Evolutionary conservation across 495 filamentous ascomycete genomes (phyloP).

Genomic region (Stereocaulon alpinum): DNA sequence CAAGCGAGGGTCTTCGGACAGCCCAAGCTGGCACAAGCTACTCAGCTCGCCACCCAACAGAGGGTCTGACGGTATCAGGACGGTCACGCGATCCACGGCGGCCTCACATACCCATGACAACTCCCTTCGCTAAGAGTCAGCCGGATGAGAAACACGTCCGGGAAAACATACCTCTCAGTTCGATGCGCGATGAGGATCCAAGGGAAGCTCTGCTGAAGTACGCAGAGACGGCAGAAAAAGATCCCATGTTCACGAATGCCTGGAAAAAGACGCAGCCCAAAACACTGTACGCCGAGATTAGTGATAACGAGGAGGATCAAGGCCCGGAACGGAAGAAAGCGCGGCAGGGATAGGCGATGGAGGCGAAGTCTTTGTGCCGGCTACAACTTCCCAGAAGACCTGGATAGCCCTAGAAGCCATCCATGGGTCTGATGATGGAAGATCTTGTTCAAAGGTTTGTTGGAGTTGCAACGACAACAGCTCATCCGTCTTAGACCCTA

Average conservation of each 20-base stretch:
- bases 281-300: conserved; percentile 84
- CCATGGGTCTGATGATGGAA: no score
- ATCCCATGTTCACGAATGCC: conserved; percentile 86
- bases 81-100: conserved; percentile 66
- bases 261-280: conserved; percentile 90
- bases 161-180: conserved; percentile 76
- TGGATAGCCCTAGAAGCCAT: no score
- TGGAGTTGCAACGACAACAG: no score
- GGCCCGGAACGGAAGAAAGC: conserved; percentile 58
- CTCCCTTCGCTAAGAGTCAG: conserved; percentile 83
- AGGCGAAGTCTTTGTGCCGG: no score
- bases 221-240: conserved; percentile 85
- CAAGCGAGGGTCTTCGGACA: conserved; percentile 45
- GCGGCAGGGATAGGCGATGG: conserved; percentile 25
- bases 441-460: no score
- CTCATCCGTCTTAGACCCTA: no score
- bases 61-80: conserved; percentile 72
- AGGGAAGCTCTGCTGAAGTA: conserved; percentile 90
- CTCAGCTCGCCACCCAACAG: conserved; percentile 56
- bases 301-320: conserved; percentile 74
- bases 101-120: conserved; percentile 72
- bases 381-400: no score
- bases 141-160: conserved; percentile 85
- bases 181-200: conserved; percentile 96
- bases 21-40: conserved; percentile 37